Base-by-base conservation (phyloP, 2,329 filamentous ascomycete genomes). In the Torrubiella hemipterigena region DNA sequence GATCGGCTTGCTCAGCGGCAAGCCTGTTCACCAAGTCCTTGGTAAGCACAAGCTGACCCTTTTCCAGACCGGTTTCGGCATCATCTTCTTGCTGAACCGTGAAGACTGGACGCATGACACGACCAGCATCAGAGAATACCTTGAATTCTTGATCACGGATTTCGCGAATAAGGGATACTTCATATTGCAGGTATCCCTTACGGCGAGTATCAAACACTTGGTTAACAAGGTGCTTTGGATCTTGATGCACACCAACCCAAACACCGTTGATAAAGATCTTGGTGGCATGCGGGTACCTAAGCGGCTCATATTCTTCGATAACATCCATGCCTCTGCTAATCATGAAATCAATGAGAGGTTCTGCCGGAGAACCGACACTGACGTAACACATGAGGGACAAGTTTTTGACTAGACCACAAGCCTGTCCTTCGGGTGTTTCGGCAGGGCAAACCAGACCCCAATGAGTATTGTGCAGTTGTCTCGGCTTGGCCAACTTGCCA, bases 181-280 rank as follows among this genome's bases (percentile, higher is more conserved):
- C 89, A 43, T 85, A 82, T 11, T 84, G 86, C 38, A 98, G 79
- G 48, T 84, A 77, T 38, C 83, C 81, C 42, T 80, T 80, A 34
- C 89, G 73, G 43, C 86, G 77, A 32, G 93, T 70, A 32, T 79
- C 72, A 47, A 81, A 70, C 27, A 94, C 81, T 33, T 81, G 76
- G 35, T 72, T 73, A 18, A 94, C 86, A 25, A 98, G 69, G 45
- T 87, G 77, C 43, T 82, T 79, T 8, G 91, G 84, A 45, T 95
- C 85, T 42, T 84, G 76, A 49, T 95, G 86, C 11, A 96, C 81
- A 58, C 91, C 93, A 28, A 96, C 87, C 93, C 93, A 98, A 5
- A 89, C 85, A 54, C 91, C 91, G 49, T 98, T 96, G 45, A 98
- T 81, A 48, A 98, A 98, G 28, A 98, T 81, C 63, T 98, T 98